Evolutionary conservation across 2,329 filamentous ascomycete genomes (phyloP), one percentile per base, ranked within the genome.

Genomic region (Fonsecaea multimorphosa): DNA sequence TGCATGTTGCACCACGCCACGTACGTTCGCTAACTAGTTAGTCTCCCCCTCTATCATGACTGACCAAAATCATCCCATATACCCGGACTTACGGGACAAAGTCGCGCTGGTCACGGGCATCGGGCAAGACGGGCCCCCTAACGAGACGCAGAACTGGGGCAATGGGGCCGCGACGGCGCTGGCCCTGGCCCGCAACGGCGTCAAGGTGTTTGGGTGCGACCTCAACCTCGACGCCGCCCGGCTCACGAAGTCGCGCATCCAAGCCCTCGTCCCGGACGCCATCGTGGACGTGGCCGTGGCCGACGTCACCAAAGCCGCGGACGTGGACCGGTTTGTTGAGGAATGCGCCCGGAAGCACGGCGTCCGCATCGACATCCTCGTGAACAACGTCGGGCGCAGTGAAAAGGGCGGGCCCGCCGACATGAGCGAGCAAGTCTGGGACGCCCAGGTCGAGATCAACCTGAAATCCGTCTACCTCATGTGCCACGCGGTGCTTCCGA

Each of bases 331-430:
- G 0, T 79, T 87, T 0, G 81, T 88, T 2, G 80, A 84, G 36
- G 79, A 80, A 0, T 87, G 85, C 52, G 71, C 86, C 19, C 72
- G 77, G 0, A 82, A 81, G 44, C 81, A 87, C 66, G 84, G 85
- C n/a, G n/a, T n/a, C 8, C 80, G 83, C 5, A 83, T 88, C 60
- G 86, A 89, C 68, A 84, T 89, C 24, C 75, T 89, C 0, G 73
- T 89, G 16, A 87, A 87, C 68, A 88, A 88, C 59, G 86, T 88
- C 2, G 87, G 86, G 1, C 81, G 81, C 59, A 84, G 82, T 0
- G 84, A 87, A 64, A 81, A 80, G 0, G 85, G 85, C 0, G 78
- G 79, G 32, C 81, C 85, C 0, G 84, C 80, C 0, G 75, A 73
- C 0, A 82, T 87, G 78, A 53, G 63, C 0, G 84, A 87, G 61